A percentile compares a stretch with the other conserved stretches of the same genome.
These are phyloP conservation scores for Podospora australis DNA, from an alignment of 495 filamentous ascomycete genomes.

Conservation along the genomic window DNA sequence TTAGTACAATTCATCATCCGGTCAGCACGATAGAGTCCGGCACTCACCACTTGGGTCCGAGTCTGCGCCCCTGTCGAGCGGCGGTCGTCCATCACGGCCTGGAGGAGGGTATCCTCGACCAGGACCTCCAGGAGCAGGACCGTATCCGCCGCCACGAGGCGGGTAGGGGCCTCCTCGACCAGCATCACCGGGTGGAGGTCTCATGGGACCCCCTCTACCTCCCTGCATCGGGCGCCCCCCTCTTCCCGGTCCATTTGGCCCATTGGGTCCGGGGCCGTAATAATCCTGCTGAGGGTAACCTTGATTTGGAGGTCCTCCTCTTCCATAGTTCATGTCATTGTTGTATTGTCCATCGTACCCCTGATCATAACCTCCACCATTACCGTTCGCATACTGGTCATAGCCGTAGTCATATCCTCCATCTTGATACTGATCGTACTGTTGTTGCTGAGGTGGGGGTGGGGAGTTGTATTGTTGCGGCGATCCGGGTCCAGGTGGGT, in stretches of 20 bases:
- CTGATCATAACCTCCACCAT: constrained; percentile 30
- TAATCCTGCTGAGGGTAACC: constrained; percentile 49
- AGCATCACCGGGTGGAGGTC: constrained; percentile 25
- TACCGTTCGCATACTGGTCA: constrained; percentile 37
- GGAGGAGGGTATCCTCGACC: constrained; percentile 36
- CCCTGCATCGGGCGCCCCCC: constrained; percentile 34
- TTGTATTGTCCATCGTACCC: constrained; percentile 45
- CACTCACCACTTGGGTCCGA: constrained; percentile 33
- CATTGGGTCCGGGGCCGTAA: constrained; percentile 36
- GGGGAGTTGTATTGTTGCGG: constrained; percentile 44
- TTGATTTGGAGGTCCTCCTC: constrained; percentile 42
- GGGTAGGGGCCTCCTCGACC: constrained; percentile 32
- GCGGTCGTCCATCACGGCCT: constrained; percentile 34
- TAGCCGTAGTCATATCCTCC: constrained; percentile 49
- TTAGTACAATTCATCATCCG: constrained; percentile 2
- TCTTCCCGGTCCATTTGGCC: constrained; percentile 27
- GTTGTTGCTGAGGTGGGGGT: constrained; percentile 42
- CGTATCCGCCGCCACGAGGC: constrained; percentile 25
- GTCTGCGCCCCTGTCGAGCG: constrained; percentile 24
- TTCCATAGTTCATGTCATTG: constrained; percentile 41
- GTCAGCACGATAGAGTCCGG: neutral
- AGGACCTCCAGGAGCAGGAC: constrained; percentile 23
- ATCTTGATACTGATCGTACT: constrained; percentile 46
- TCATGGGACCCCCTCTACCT: constrained; percentile 40
- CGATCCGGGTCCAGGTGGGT: constrained; percentile 28